Evolutionary conservation across 164 flowering plant species (phyloP), one percentile per base, ranked within the genome.

Genomic region (Vitis riparia): DNA sequence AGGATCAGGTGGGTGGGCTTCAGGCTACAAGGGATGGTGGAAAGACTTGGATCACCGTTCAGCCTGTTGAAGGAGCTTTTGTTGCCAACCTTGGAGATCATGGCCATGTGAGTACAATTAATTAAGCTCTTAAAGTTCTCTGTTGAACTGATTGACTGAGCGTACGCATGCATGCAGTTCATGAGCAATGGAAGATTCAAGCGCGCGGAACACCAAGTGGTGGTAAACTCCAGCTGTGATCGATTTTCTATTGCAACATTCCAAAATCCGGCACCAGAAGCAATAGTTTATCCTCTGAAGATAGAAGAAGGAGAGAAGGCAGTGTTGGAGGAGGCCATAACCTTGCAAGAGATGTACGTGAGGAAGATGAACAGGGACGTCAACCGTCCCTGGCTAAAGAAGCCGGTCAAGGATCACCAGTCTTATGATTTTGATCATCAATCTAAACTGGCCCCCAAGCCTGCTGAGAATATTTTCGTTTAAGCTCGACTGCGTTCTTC

Each of bases 121-220:
- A 32, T 6, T 32, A 6, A 32, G 44, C 44, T 32, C 0, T 23
- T 23, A 23, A 23, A 23, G 27, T 23, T 23, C 27, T 23, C 27
- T 23, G 27, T 6, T 32, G 7, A 32, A 32, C 44, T 32, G 7
- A 32, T 32, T 32, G 7, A 32, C 51, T 0, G n/a, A 65, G 9
- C 44, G 29, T 37, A 9, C 23, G 19, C 44, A 32, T 32, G 44
- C 44, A 68, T 12, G 66, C 81, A 92, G 95, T 90, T 49, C 68
- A 75, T 92, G 52, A 92, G 95, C 90, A 92, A 92, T 59, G 97
- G 97, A 76, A 89, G 97, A 81, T 92, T 92, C 89, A 89, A 79
- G 90, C 90, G 86, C 29, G 97, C 93, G 1, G 97, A 92, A 48
- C 97, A 92, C 77, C 97, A 89, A 66, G 97, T 95, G 3, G 97